Percentiles rank a stretch among this genome's conserved stretches.
Evolutionary conservation across 2,329 filamentous ascomycete genomes (phyloP).

Genomic region (Apiospora sp.): DNA sequence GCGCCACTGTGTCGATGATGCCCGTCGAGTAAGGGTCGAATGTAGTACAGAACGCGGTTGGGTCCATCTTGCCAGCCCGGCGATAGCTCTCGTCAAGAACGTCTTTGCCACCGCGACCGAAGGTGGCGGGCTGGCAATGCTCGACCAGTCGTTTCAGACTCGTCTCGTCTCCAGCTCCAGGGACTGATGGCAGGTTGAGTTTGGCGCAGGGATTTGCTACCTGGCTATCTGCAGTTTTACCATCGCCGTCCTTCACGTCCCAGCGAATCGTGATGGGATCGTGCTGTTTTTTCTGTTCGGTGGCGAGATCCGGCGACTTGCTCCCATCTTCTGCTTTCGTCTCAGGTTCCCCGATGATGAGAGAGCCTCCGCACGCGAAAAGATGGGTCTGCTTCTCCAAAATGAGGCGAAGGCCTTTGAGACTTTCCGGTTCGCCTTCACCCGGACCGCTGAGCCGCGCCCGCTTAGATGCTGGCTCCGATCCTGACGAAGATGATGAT

Average conservation of each 20-base stretch:
- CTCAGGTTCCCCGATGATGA: background rate
- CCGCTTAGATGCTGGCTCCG: background rate
- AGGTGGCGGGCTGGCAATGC: conserved; percentile 51
- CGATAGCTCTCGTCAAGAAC: conserved; percentile 61
- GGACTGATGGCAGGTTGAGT: background rate
- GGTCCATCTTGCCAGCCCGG: conserved; percentile 61
- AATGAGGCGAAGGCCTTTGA: background rate
- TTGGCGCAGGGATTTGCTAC: background rate
- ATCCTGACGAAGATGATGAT: background rate
- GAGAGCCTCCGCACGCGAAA: background rate
- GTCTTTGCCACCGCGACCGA: conserved; percentile 54
- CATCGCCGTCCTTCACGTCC: background rate
- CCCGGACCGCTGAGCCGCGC: too few species aligned
- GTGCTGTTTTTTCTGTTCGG: background rate
- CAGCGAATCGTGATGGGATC: background rate
- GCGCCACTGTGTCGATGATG: conserved; percentile 59
- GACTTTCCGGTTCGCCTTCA: background rate
- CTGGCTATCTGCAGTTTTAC: background rate
- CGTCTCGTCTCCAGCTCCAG: background rate
- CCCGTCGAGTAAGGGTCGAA: conserved; percentile 61
- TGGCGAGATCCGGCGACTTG: background rate
- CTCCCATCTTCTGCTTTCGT: background rate
- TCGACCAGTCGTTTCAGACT: background rate
- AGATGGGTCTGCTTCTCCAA: background rate
- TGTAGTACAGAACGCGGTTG: conserved; percentile 51